These are phyloP conservation scores for Suhomyces kunorum DNA, from an alignment of 1,139 yeast species.

Conservation along the genomic window DNA sequence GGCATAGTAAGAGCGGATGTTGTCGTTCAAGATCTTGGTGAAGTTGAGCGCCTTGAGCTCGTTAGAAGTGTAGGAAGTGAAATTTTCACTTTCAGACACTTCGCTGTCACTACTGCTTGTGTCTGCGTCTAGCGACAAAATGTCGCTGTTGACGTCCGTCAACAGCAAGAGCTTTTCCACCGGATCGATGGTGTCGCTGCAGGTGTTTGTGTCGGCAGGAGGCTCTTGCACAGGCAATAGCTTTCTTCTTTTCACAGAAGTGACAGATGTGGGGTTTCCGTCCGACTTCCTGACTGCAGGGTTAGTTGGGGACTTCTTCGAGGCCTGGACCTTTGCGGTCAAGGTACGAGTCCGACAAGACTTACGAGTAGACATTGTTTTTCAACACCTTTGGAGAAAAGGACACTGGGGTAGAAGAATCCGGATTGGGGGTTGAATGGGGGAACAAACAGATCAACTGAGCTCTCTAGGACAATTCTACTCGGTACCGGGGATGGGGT, in stretches of 20 bases:
- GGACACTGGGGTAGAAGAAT: not conserved
- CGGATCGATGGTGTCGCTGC: slow-evolving; percentile 42
- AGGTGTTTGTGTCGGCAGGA: slow-evolving; percentile 2
- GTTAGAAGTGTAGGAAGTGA: slow-evolving; percentile 1
- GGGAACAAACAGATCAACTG: slow-evolving; percentile 6
- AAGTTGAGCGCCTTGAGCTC: slow-evolving; percentile 33
- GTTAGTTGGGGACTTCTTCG: slow-evolving; percentile 10
- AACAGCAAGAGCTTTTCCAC: slow-evolving; percentile 46
- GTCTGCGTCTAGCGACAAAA: slow-evolving; percentile 25
- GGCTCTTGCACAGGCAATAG: slow-evolving; percentile 10
- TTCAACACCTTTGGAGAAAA: slow-evolving; percentile 1
- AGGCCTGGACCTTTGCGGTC: slow-evolving; percentile 22
- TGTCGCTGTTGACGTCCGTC: slow-evolving; percentile 35
- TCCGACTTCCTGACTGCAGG: slow-evolving; percentile 15
- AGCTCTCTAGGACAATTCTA: slow-evolving; percentile 8
- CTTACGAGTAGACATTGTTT: slow-evolving; percentile 34
- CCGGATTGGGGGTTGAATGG: not conserved
- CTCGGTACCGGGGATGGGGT: slow-evolving; percentile 5
- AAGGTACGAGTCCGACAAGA: slow-evolving; percentile 32
- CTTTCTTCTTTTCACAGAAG: slow-evolving; percentile 8
- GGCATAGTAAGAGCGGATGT: slow-evolving; percentile 38
- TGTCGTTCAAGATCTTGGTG: slow-evolving; percentile 44
- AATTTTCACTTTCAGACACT: not conserved
- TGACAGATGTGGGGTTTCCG: not conserved
- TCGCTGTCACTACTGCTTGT: slow-evolving; percentile 3